phyloP scores from a whole-genome alignment of 345 rosid genomes.

The Erodium maritimum region DNA sequence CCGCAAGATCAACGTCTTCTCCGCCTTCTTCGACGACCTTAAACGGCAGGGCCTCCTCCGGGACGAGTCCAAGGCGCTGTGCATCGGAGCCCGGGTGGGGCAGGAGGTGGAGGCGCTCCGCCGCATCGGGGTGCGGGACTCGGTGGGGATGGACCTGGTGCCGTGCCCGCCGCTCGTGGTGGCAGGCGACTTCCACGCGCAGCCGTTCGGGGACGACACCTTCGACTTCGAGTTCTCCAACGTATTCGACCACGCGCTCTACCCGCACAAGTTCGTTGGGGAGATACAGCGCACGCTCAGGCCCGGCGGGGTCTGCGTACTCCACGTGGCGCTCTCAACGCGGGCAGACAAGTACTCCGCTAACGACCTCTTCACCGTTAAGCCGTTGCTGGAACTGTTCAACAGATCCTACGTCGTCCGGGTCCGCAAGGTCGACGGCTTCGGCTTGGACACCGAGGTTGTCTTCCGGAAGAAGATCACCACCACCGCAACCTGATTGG shows the following conservation, averaged over 20 bases:
- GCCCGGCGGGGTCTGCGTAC: conserved; percentile 50
- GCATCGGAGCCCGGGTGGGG: conserved; percentile 83
- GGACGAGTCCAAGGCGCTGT: conserved; percentile 51
- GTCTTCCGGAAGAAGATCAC: conserved; percentile 44
- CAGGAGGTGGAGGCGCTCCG: conserved; percentile 82
- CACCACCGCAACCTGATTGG: too few relatives aligned
- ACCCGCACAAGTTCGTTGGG: conserved; percentile 52
- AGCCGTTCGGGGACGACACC: conserved; percentile 56
- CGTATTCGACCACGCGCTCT: conserved; percentile 88
- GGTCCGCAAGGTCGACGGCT: conserved; percentile 67
- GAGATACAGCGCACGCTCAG: conserved; percentile 83
- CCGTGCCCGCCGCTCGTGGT: conserved; percentile 69
- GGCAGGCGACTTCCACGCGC: conserved; percentile 66
- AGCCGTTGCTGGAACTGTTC: conserved; percentile 44
- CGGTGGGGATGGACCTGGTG: conserved; percentile 84
- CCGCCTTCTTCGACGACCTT: conserved; percentile 39
- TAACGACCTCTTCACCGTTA: conserved; percentile 55
- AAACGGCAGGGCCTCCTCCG: conserved; percentile 26
- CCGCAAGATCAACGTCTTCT: conserved; percentile 61
- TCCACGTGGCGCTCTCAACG: conserved; percentile 59
- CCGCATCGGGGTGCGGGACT: conserved; percentile 48
- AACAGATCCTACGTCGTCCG: conserved; percentile 43
- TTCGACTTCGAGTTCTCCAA: conserved; percentile 87
- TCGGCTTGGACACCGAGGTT: conserved; percentile 87
- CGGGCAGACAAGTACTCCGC: conserved; percentile 83